A percentile compares a stretch with the other conserved stretches of the same genome.
These are phyloP conservation scores for Pseudoturritis turrita DNA, from an alignment of 345 rosid genomes.

Conservation along the genomic window DNA sequence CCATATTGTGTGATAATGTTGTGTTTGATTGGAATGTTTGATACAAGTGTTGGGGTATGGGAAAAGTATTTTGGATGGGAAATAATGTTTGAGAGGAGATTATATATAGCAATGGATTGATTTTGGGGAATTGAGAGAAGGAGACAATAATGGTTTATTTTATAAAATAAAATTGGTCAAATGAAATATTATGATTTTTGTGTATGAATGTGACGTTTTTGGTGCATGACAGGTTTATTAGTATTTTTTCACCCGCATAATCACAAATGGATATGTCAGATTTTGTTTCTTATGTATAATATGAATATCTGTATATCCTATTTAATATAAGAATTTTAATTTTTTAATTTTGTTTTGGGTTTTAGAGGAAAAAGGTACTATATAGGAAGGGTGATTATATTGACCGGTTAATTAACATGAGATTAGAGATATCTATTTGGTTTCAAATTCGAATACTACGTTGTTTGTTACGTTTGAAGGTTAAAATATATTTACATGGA, in stretches of 20 bases:
- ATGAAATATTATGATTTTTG: conserved; percentile 10
- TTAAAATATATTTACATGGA: neutral
- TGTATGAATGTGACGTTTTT: conserved; percentile 27
- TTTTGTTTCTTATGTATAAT: conserved; percentile 17
- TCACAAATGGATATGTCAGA: conserved; percentile 31
- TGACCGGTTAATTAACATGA: neutral
- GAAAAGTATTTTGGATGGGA: conserved; percentile 15
- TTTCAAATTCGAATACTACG: neutral
- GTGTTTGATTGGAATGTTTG: neutral
- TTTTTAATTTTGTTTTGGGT: neutral
- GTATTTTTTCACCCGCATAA: conserved; percentile 9
- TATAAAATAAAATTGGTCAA: conserved; percentile 20
- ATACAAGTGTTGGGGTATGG: neutral
- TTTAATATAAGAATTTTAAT: neutral
- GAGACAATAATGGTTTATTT: conserved; percentile 19
- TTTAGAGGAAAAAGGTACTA: neutral
- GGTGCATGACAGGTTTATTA: conserved; percentile 34
- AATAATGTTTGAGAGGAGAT: conserved; percentile 2
- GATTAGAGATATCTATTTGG: neutral
- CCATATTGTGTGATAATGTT: conserved; percentile 36
- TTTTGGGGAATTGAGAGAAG: neutral
- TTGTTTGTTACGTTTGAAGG: neutral
- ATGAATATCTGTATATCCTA: neutral
- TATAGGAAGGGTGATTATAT: neutral
- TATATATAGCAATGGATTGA: conserved; percentile 25